Percentiles rank a stretch among this genome's conserved stretches.
phyloP scores from a whole-genome alignment of 345 rosid genomes.

The Cardamine resedifolia region DNA sequence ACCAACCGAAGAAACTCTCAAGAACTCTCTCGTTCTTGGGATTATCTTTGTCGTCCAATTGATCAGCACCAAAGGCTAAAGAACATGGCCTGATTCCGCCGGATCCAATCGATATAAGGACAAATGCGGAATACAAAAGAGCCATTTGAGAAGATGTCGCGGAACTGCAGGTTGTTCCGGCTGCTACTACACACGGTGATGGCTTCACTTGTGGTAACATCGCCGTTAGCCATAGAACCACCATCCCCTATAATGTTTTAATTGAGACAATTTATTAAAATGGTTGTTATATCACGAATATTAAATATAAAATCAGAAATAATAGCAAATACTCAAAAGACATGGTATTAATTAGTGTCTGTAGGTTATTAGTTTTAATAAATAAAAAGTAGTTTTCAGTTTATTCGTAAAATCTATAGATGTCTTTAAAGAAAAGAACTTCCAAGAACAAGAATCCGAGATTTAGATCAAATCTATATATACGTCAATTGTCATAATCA shows the following conservation, averaged over 20 bases:
- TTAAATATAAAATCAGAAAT: neutral
- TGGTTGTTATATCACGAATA: neutral
- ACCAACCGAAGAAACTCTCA: constrained; percentile 71
- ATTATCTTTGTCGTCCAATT: constrained; percentile 49
- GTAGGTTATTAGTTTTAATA: neutral
- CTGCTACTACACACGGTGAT: constrained; percentile 39
- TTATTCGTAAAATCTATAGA: constrained; percentile 10
- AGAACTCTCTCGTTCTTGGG: constrained; percentile 55
- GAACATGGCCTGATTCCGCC: constrained; percentile 82
- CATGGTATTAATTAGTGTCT: neutral
- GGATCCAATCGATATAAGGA: constrained; percentile 64
- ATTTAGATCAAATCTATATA: neutral
- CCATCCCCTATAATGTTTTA: constrained; percentile 54
- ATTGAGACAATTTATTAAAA: neutral
- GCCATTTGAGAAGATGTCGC: constrained; percentile 49
- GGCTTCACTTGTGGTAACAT: constrained; percentile 63
- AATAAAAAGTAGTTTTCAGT: neutral
- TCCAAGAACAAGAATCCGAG: constrained; percentile 34
- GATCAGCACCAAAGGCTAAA: constrained; percentile 76
- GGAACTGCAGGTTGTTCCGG: constrained; percentile 42
- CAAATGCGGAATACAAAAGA: constrained; percentile 45
- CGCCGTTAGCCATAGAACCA: constrained; percentile 70
- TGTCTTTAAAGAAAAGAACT: neutral
- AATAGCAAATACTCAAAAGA: neutral
- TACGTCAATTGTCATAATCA: constrained; percentile 30